Conservation (phyloP, 202 grass and related monocot species). For the Musa balbisiana region DNA sequence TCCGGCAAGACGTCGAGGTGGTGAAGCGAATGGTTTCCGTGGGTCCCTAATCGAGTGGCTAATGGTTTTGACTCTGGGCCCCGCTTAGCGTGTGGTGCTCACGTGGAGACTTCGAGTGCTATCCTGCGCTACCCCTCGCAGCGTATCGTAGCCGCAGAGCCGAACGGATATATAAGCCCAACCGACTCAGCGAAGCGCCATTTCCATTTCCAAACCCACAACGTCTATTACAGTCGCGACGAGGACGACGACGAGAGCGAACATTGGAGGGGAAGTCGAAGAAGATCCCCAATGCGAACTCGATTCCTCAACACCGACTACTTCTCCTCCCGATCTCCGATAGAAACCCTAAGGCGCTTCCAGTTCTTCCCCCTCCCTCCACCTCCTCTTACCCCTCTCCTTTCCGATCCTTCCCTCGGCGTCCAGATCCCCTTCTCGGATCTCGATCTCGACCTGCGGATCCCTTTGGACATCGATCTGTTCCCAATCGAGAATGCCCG, state of each 20-base stretch:
- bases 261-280: neutral
- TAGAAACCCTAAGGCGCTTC: slow-evolving; percentile 34
- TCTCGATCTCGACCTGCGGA: neutral
- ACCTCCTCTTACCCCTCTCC: slow-evolving; percentile 25
- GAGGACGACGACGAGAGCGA: neutral
- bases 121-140: neutral
- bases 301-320: slow-evolving; percentile 72
- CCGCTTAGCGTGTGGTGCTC: neutral
- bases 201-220: neutral
- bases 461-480: slow-evolving; percentile 27
- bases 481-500: slow-evolving; percentile 47
- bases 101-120: neutral
- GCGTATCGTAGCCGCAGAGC: neutral
- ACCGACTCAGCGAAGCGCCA: neutral
- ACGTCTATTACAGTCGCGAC: neutral
- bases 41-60: too few relatives aligned
- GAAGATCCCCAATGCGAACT: slow-evolving; percentile 40
- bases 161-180: neutral
- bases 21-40: too few relatives aligned
- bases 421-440: slow-evolving; percentile 22
- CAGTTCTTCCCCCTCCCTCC: slow-evolving; percentile 45
- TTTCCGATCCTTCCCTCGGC: slow-evolving; percentile 6
- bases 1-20: too few relatives aligned
- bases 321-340: slow-evolving; percentile 39
- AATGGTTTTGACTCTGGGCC: too few relatives aligned